Base-by-base conservation (phyloP, 805 yeast genomes). In the Sungouiella blattae region DNA sequence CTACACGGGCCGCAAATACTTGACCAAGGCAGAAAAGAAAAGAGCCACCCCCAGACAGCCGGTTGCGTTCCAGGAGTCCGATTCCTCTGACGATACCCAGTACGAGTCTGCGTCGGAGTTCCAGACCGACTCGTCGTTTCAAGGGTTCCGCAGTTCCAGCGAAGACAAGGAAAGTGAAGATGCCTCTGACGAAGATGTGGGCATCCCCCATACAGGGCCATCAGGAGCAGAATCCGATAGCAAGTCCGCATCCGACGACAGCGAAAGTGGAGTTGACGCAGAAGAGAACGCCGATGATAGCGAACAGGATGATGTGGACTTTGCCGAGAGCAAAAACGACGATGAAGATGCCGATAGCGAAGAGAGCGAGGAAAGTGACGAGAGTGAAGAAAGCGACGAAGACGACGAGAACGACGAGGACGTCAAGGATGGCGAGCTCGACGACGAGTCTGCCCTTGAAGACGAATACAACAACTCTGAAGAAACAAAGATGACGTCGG, bases 1-100 rank as follows among this genome's bases (percentile, higher is more conserved):
- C 6, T 75, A 75, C 50, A 67, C 80, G 1, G 78, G 79, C 18
- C 75, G 74, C 38, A 71, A 67, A 47, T 76, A 74, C 39, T 55
- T 73, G 43, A 65, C 73, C 5, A 75, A 72, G 49, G 68, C 69
- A 22, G 69, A 71, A 38, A 67, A 63, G 39, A 57, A 43, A 44
- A 20, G 22, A 9, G 22, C 22, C 22, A 14, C 16, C 11, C 32
- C 22, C 4, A n/a, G n/a, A n/a, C n/a, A n/a, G n/a, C 33, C 27
- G 26, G 27, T 16, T 18, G 14, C 18, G 13, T 18, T 17, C 18
- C 18, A 22, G 13, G 50, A 43, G 17, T 34, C 46, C n/a, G 49
- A 44, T 23, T 45, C 50, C 16, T 47, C 50, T 5, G 44, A 39
- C 26, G 49, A 53, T 11, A 45, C 57, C 3, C 48, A 51, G 30